Conservation (phyloP, 768 basidiomycete genomes). For the Fistulinella prunicolor region DNA sequence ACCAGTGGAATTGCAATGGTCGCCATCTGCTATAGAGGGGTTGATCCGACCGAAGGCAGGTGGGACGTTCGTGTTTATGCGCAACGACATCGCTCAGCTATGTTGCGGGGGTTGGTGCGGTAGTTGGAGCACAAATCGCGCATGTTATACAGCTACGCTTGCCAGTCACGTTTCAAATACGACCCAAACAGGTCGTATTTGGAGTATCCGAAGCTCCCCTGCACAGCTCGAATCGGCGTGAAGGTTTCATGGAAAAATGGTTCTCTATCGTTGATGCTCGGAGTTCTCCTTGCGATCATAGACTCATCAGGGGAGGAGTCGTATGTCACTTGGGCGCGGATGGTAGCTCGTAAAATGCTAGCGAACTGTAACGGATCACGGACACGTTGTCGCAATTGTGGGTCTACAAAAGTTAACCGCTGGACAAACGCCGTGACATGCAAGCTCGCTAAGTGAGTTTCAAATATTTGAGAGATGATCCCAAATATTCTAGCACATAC, state of each 20-base stretch:
- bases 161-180: conserved; percentile 28
- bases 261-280: conserved; percentile 16
- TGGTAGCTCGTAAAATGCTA: not conserved
- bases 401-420: conserved; percentile 13
- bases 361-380: not conserved
- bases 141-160: conserved; percentile 21
- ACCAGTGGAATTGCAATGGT: conserved; percentile 10
- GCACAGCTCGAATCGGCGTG: conserved; percentile 14
- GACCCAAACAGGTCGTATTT: conserved; percentile 11
- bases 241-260: conserved; percentile 11
- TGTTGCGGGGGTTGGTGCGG: conserved; percentile 10
- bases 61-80: conserved; percentile 30
- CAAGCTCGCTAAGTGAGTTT: conserved; percentile 14
- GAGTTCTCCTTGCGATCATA: conserved; percentile 19
- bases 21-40: conserved; percentile 16
- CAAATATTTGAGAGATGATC: conserved; percentile 13
- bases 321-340: conserved; percentile 5
- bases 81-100: conserved; percentile 26
- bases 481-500: conserved; percentile 18
- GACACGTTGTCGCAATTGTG: conserved; percentile 17
- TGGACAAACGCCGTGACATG: conserved; percentile 2
- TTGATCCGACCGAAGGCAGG: conserved; percentile 19
- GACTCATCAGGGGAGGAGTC: conserved; percentile 3
- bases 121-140: conserved; percentile 1
- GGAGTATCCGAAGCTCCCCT: conserved; percentile 7